phyloP scores from a whole-genome alignment of 768 basidiomycete species.

The Dioszegia hungarica region DNA sequence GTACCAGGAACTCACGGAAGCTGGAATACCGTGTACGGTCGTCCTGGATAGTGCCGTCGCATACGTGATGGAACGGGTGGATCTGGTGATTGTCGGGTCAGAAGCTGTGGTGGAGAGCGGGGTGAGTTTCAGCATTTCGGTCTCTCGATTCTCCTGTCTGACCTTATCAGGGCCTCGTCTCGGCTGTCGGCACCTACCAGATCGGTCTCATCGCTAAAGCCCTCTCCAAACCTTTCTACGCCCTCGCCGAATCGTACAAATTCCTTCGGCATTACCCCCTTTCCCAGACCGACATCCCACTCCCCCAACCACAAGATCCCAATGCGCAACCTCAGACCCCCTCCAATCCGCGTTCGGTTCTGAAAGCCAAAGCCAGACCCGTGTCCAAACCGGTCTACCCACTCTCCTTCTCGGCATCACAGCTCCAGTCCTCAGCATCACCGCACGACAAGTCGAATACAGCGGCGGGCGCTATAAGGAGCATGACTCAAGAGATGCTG shows the following conservation, averaged over 20 bases:
- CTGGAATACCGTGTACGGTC: conserved; percentile 90
- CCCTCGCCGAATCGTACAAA: conserved; percentile 93
- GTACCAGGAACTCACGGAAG: conserved; percentile 75
- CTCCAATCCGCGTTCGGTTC: too few relatives aligned
- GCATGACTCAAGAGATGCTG: conserved; percentile 77
- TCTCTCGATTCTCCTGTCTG: too few relatives aligned
- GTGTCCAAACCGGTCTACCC: not conserved
- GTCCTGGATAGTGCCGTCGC: conserved; percentile 94
- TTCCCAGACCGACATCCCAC: conserved; percentile 47
- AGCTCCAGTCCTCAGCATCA: conserved; percentile 55
- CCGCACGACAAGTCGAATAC: conserved; percentile 5
- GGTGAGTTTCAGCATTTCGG: too few relatives aligned
- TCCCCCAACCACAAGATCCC: too few relatives aligned
- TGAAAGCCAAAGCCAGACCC: too few relatives aligned
- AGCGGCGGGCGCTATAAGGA: conserved; percentile 50
- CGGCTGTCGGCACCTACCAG: conserved; percentile 80
- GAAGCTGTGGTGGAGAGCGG: conserved; percentile 98
- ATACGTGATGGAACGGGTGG: conserved; percentile 93
- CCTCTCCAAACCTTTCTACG: conserved; percentile 92
- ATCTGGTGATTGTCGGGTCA: conserved; percentile 91
- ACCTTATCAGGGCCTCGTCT: conserved; percentile 27
- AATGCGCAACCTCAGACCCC: too few relatives aligned
- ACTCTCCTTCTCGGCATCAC: conserved; percentile 9
- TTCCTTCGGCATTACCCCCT: conserved; percentile 89
- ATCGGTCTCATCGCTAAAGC: conserved; percentile 94